Evolutionary conservation across 2,329 filamentous ascomycete species (phyloP).

Genomic region (Alternaria brassicae): DNA sequence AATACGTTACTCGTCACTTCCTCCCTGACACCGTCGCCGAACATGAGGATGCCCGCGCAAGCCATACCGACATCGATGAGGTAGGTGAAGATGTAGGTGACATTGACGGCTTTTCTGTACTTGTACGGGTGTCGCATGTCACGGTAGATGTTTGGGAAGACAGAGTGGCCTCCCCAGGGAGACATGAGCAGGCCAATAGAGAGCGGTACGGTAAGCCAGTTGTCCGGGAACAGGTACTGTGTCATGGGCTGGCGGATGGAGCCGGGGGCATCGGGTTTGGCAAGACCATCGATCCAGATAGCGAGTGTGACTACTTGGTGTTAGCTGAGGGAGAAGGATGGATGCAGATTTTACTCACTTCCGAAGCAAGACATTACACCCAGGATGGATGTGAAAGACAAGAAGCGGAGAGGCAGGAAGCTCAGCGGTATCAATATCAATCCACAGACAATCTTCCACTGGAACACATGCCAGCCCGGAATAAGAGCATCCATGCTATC

Average conservation of each 20-base stretch:
- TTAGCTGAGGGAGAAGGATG: constrained; percentile 32
- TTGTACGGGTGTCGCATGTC: constrained; percentile 85
- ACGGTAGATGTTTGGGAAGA: constrained; percentile 85
- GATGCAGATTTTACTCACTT: constrained; percentile 67
- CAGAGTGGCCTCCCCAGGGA: constrained; percentile 73
- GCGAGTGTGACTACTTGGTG: constrained; percentile 73
- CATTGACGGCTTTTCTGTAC: constrained; percentile 75
- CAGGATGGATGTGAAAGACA: constrained; percentile 90
- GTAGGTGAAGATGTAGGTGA: constrained; percentile 87
- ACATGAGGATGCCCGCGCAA: constrained; percentile 89
- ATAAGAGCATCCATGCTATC: constrained; percentile 85
- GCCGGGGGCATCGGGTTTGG: constrained; percentile 79
- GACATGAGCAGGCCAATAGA: constrained; percentile 91
- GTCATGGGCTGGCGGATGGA: constrained; percentile 81
- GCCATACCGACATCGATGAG: constrained; percentile 82
- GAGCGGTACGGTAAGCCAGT: constrained; percentile 86
- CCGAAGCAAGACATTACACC: constrained; percentile 90
- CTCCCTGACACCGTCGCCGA: constrained; percentile 84
- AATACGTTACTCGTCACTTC: constrained; percentile 93
- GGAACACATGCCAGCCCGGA: constrained; percentile 69
- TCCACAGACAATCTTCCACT: constrained; percentile 88
- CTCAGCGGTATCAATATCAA: constrained; percentile 80
- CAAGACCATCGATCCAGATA: constrained; percentile 82
- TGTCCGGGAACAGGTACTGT: constrained; percentile 82
- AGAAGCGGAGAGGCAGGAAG: constrained; percentile 79